These are phyloP conservation scores for Digitaria exilis DNA, from an alignment of 202 grass and related monocot genomes.

Conservation along the genomic window DNA sequence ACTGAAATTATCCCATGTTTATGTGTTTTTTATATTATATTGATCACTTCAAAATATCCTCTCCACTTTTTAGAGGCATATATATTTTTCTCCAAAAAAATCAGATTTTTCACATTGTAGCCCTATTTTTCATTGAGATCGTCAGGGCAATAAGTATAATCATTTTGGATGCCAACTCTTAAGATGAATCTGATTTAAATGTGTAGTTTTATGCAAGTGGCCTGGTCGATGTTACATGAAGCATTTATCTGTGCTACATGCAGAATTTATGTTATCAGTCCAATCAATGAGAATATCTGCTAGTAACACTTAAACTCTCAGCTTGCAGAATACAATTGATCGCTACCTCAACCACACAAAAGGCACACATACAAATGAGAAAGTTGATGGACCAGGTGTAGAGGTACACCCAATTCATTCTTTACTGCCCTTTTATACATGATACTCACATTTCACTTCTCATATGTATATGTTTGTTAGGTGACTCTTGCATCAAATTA, in stretches of 20 bases:
- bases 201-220: background rate
- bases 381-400: conserved; percentile 31
- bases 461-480: background rate
- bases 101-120: too few relatives aligned
- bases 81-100: too few relatives aligned
- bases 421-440: background rate
- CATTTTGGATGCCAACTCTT: too few relatives aligned
- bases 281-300: background rate
- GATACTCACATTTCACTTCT: background rate
- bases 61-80: too few relatives aligned
- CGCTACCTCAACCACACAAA: conserved; percentile 61
- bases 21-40: too few relatives aligned
- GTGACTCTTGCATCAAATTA: background rate
- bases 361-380: conserved; percentile 37
- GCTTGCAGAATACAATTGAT: conserved; percentile 68
- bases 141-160: background rate
- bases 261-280: background rate
- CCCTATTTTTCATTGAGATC: too few relatives aligned
- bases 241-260: background rate
- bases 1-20: too few relatives aligned
- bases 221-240: background rate
- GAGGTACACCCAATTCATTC: conserved; percentile 37
- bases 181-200: background rate
- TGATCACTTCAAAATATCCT: too few relatives aligned
- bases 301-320: conserved; percentile 24